Percentiles rank a stretch among this genome's conserved stretches.
Evolutionary conservation across 495 filamentous ascomycete genomes (phyloP).

Genomic region (Penicillium roqueforti): DNA sequence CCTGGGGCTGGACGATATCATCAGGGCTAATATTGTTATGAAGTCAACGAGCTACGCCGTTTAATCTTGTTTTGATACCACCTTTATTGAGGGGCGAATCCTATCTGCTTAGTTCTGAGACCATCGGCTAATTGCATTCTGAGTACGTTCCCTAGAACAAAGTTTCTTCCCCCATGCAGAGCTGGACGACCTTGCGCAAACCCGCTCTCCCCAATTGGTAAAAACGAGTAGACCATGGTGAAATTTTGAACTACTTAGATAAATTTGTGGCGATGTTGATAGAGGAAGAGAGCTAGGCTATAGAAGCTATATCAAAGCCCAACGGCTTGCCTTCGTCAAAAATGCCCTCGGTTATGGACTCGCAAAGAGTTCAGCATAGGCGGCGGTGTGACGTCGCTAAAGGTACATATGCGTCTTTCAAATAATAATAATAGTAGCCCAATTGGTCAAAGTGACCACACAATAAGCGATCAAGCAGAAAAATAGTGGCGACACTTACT

Average conservation of each 20-base stretch:
- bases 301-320: neutral
- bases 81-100: neutral
- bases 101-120: neutral
- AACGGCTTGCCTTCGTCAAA: neutral
- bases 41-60: neutral
- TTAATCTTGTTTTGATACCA: neutral
- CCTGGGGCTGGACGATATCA: constrained; percentile 3
- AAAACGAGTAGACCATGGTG: no score
- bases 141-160: neutral
- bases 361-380: no score
- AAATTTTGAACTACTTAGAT: no score
- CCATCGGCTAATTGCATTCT: no score
- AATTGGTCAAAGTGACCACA: no score
- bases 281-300: no score
- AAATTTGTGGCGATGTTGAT: no score
- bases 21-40: neutral
- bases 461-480: neutral
- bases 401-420: neutral
- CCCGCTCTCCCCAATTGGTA: neutral
- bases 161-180: neutral
- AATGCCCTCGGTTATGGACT: no score
- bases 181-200: neutral
- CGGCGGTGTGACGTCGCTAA: neutral
- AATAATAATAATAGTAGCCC: neutral
- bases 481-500: neutral